Conservation (phyloP, 495 filamentous ascomycete genomes). For the Talaromyces stipitatus region DNA sequence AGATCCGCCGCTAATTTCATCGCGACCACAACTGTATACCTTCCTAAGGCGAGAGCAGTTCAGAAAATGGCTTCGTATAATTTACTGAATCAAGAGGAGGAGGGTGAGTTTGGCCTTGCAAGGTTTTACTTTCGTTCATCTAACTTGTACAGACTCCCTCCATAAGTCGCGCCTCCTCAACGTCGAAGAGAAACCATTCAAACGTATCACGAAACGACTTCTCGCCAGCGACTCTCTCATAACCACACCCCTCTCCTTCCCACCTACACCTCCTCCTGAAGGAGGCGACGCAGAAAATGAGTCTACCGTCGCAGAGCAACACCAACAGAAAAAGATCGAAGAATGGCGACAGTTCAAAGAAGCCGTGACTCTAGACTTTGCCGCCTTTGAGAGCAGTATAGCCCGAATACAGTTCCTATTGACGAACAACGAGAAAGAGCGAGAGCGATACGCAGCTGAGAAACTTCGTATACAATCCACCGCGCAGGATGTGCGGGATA, state of each 20-base stretch:
- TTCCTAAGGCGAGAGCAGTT: neutral
- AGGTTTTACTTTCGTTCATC: neutral
- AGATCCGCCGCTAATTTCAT: neutral
- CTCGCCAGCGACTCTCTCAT: slow-evolving; percentile 55
- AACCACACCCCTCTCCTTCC: slow-evolving; percentile 44
- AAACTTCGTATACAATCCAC: slow-evolving; percentile 67
- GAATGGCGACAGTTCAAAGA: slow-evolving; percentile 59
- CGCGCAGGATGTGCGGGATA: slow-evolving; percentile 69
- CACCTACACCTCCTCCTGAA: slow-evolving; percentile 67
- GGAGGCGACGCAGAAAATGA: slow-evolving; percentile 37
- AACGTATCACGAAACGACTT: slow-evolving; percentile 77
- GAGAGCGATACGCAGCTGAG: slow-evolving; percentile 76
- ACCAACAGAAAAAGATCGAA: slow-evolving; percentile 43
- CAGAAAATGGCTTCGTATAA: slow-evolving; percentile 38
- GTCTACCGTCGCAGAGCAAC: slow-evolving; percentile 18
- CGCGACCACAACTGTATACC: neutral
- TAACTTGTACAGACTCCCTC: slow-evolving; percentile 54
- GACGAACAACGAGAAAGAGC: slow-evolving; percentile 75
- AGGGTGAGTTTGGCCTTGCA: slow-evolving; percentile 29
- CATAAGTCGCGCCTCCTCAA: slow-evolving; percentile 85
- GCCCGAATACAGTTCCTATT: slow-evolving; percentile 81
- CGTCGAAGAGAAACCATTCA: slow-evolving; percentile 90
- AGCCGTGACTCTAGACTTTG: slow-evolving; percentile 84
- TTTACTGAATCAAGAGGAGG: slow-evolving; percentile 41
- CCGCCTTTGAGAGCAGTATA: slow-evolving; percentile 79